Base-by-base conservation (phyloP, 257 asterid species). In the Pogostemon cablin region DNA sequence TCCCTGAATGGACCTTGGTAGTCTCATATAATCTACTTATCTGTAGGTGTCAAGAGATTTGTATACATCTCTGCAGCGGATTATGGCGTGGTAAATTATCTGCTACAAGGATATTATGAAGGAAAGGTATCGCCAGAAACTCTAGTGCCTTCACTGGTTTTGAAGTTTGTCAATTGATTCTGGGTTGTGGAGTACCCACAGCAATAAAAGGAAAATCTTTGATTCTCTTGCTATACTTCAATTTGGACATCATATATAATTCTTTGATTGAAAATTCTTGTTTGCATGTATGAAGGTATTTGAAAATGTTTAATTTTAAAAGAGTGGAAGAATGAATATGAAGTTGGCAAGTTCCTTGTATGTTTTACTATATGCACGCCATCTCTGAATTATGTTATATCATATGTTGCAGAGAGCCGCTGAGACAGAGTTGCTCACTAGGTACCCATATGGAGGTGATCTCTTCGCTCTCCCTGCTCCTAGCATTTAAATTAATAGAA, bases 371-470 rank as follows among this genome's bases (percentile, higher is more conserved):
- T 34, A n/a, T 40, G 17, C 37, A 12, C 12, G 4, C 39, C 49
- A 12, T 34, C 52, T 35, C 55, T 59, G 56, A 58, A 64, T 32
- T 69, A 63, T 58, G 25, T 77, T 49, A 42, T 61, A 57, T 71
- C 9, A 9, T 77, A 57, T 63, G 47, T 55, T 81, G 80, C 90
- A 93, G 97, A 83, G 96, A 77, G 97, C 99, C 68, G 91, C 99
- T 75, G 99, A 93, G 84, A 91, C 95, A 32, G 99, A 93, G 86
- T 71, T 93, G 53, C 83, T 87, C 64, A 84, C 96, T 7, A 84
- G 90, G 79, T 93, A 85, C 84, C 85, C 99, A 15, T 93, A 93
- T 73, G 99, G 97, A 77, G 99, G 99, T 93, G 79, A 78, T 79
- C 44, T 44, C 37, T 67, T 74, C 63, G 25, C 64, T 60, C 66